These are phyloP conservation scores for Pyrus pyrifolia DNA, from an alignment of 306 rosid genomes.

Conservation along the genomic window DNA sequence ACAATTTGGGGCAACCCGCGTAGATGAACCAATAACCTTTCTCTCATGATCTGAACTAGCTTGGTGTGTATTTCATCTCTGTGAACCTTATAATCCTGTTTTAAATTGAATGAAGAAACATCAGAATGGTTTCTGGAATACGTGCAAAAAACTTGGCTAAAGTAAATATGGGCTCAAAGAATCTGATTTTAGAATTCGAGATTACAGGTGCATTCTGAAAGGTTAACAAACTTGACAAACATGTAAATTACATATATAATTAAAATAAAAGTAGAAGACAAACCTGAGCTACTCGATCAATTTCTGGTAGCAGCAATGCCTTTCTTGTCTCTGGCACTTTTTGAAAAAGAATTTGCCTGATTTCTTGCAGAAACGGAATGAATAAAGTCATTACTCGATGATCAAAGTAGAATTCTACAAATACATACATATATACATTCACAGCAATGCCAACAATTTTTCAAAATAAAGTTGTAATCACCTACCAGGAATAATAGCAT, in stretches of 20 bases:
- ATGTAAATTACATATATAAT: background rate
- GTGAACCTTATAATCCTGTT: slow-evolving; percentile 92
- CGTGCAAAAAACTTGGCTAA: background rate
- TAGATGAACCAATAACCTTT: slow-evolving; percentile 81
- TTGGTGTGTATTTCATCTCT: slow-evolving; percentile 96
- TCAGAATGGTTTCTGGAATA: background rate
- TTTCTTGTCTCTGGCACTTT: slow-evolving; percentile 92
- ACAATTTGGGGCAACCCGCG: slow-evolving; percentile 93
- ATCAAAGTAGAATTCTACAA: background rate
- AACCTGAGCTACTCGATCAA: slow-evolving; percentile 94
- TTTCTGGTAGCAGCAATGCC: slow-evolving; percentile 66
- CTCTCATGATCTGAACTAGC: slow-evolving; percentile 98
- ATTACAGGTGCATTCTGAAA: background rate
- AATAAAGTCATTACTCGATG: slow-evolving; percentile 22
- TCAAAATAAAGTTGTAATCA: background rate
- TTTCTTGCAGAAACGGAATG: slow-evolving; percentile 53
- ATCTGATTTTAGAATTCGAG: background rate
- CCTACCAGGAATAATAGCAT: slow-evolving; percentile 88
- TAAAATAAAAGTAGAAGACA: slow-evolving; percentile 1
- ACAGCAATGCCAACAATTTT: background rate
- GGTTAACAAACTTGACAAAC: background rate
- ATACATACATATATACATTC: background rate
- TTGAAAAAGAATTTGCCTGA: slow-evolving; percentile 78
- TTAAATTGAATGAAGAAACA: slow-evolving; percentile 1
- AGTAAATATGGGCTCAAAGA: background rate